Evolutionary conservation across 176 grass and related monocot genomes (phyloP), one percentile per base, ranked within the genome.

Genomic region (Oryza australiensis): DNA sequence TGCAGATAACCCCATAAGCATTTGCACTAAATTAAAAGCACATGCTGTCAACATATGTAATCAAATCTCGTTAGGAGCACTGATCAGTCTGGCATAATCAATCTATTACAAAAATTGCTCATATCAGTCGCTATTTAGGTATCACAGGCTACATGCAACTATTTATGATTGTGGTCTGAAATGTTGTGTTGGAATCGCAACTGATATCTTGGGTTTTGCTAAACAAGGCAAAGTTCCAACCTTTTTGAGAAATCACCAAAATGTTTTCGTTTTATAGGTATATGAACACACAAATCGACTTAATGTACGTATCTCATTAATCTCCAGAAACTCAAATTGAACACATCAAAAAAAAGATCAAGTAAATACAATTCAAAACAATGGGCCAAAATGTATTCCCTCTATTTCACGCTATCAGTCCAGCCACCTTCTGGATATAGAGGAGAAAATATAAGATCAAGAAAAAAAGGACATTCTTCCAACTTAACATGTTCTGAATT

Each of bases 341-440:
- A 34, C 24, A 73, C 26, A 79, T 60, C 41, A 46, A 79, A 34
- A 11, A 66, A 11, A 66, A 13, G 18, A 34, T 0, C 27, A 76
- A 37, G 38, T 29, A 71, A 41, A 65, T 42, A 77, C 20, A 15
- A 24, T 80, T 27, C 30, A 76, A 80, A 76, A 22, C 9, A 81
- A 57, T 5, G 3, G 33, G 33, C 18, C 15, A 80, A 30, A 27
- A 80, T 5, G 4, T 48, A 12, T 4, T 73, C 41, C 12, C 1
- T 30, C 13, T 64, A 3, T 82, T 64, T 82, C 35, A 29, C 35
- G 63, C 23, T 33, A 64, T 63, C 1, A 32, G 55, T 22, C 49
- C 30, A 38, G 40, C 35, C 64, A 62, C 60, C 13, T 70, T 16
- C 20, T 12, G 8, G 20, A 55, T 4, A 59, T 34, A 77, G 35